Conservation (phyloP, 2,329 filamentous ascomycete species). For the Curvularia spicifera region DNA sequence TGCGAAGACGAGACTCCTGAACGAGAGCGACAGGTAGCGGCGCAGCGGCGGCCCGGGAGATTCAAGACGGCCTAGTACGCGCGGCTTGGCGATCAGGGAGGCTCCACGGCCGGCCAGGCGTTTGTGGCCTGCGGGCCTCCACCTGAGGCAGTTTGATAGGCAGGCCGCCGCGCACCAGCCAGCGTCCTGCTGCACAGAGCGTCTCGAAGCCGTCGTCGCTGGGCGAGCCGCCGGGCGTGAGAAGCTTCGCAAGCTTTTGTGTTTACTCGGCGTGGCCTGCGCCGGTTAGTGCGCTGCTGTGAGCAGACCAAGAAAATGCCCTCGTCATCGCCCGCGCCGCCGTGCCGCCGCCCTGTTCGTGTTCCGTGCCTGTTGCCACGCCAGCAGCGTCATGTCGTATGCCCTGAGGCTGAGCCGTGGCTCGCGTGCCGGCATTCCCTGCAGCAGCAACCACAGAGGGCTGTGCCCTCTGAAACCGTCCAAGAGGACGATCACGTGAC, state of each 20-base stretch:
- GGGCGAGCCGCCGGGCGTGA: neutral
- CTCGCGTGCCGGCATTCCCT: neutral
- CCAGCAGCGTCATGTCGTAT: constrained; percentile 23
- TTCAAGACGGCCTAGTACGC: constrained; percentile 18
- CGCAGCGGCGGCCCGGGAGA: constrained; percentile 10
- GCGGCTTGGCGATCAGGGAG: constrained; percentile 19
- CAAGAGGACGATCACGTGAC: neutral
- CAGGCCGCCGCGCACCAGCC: constrained; percentile 9
- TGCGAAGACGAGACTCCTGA: constrained; percentile 20
- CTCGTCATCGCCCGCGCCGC: constrained; percentile 11
- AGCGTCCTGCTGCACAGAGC: constrained; percentile 16
- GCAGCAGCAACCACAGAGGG: neutral
- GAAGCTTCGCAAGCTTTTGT: neutral
- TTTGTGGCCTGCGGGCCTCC: no score
- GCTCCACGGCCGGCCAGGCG: neutral
- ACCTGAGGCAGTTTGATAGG: constrained; percentile 14
- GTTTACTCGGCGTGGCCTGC: constrained; percentile 16
- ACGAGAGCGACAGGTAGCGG: constrained; percentile 9
- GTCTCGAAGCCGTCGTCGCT: constrained; percentile 18
- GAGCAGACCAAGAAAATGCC: neutral
- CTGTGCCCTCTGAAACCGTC: neutral
- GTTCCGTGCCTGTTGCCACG: constrained; percentile 23
- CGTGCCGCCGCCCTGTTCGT: constrained; percentile 6
- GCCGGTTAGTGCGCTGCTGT: constrained; percentile 7
- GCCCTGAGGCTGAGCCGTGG: constrained; percentile 9